Evolutionary conservation across 805 yeast species (phyloP), one percentile per base, ranked within the genome.

Genomic region (Zygotorulaspora sp.): DNA sequence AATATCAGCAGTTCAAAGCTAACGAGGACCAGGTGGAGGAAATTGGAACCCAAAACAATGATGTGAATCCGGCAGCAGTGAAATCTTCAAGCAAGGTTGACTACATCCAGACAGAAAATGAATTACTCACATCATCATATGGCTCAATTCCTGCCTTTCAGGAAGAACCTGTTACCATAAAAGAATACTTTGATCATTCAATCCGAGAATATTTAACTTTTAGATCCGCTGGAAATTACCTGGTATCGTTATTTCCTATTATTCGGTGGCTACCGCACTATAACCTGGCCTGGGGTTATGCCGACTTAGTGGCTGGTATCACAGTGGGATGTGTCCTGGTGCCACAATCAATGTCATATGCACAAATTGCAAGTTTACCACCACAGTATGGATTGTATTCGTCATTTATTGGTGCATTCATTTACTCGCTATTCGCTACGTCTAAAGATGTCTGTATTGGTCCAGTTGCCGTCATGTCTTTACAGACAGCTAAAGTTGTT

Each of bases 301-400:
- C 86, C 20, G 97, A 88, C 62, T 61, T 89, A 45, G 79, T 88
- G 40, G 96, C 97, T 2, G 97, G 96, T 58, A 71, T 88, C 42
- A 86, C 96, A 1, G 95, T 88, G 14, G 97, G 96, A 32, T 78
- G 83, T 44, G 96, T 89, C n/a, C 72, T 88, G 48, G 96, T 88
- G 18, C 97, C 97, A 3, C 97, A 88, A 63, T 80, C 90, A 3
- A 88, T 88, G 97, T 88, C 96, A 0, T 88, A 88, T 57, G 96
- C 96, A 7, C 78, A 75, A 55, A 66, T 88, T 44, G 97, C 97
- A 4, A 80, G 84, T 5, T 71, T 88, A 43, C 69, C 78, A 5
- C 78, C 95, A 5, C 81, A 88, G 60, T 88, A 80, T 53, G 97
- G 97, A 34, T 73, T 88, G 30, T 88, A 88, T 63, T 84, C 96